These are phyloP conservation scores for Spongospora subterranea DNA, from an alignment of 208 protist species.

Conservation along the genomic window DNA sequence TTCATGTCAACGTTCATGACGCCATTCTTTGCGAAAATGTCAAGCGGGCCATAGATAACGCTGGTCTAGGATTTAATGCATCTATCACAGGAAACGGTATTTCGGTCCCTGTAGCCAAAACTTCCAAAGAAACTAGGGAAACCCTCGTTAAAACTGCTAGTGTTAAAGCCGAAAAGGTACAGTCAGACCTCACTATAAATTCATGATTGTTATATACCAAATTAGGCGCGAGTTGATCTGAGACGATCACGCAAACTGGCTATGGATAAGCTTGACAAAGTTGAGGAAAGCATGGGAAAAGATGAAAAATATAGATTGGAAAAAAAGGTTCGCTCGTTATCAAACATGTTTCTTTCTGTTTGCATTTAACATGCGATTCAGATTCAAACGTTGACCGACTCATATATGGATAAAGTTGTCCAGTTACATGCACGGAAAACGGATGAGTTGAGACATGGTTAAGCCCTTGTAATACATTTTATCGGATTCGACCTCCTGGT, in stretches of 20 bases:
- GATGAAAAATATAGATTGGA: constrained; percentile 1
- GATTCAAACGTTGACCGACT: constrained; percentile 28
- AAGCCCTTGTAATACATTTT: neutral
- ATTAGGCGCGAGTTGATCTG: neutral
- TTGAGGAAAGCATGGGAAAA: neutral
- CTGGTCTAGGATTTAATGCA: constrained; percentile 26
- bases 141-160: neutral
- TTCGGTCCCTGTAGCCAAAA: constrained; percentile 11
- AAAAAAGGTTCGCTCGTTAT: constrained; percentile 21
- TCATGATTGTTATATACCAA: neutral
- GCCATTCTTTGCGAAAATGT: neutral
- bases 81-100: neutral
- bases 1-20: constrained; percentile 29
- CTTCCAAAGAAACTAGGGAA: constrained; percentile 16
- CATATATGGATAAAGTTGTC: constrained; percentile 4
- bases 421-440: neutral
- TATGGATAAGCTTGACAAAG: neutral
- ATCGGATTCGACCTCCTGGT: too few species aligned
- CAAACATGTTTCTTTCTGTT: neutral
- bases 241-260: neutral
- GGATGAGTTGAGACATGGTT: neutral
- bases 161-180: constrained; percentile 25
- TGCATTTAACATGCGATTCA: neutral
- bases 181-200: too few species aligned
- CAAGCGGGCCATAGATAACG: neutral